A percentile compares a stretch with the other conserved stretches of the same genome.
Conservation (phyloP, 2,329 filamentous ascomycete species). For the Trichoderma sp. region DNA sequence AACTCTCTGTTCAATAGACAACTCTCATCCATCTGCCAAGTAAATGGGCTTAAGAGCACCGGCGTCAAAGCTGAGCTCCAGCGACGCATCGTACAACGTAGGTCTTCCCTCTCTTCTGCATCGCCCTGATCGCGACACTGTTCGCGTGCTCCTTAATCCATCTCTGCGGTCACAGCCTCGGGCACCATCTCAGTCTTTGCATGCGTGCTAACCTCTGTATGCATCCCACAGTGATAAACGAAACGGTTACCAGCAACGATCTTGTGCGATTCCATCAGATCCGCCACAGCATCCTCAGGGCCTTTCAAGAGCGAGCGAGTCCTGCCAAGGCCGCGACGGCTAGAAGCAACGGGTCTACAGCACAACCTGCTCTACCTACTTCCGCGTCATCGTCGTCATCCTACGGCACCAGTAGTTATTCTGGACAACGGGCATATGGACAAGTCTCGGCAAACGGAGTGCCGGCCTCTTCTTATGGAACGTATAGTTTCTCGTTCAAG, state of each 20-base stretch:
- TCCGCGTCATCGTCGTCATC: slow-evolving; percentile 15
- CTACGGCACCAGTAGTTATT: slow-evolving; percentile 9
- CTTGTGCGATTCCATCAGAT: slow-evolving; percentile 43
- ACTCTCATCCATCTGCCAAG: slow-evolving; percentile 72
- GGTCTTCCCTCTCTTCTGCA: slow-evolving; percentile 38
- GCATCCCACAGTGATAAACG: slow-evolving; percentile 39
- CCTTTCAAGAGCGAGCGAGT: slow-evolving; percentile 30
- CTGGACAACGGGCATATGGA: neutral
- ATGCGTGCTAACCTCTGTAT: slow-evolving; percentile 2
- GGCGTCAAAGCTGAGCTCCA: slow-evolving; percentile 86
- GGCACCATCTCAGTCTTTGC: too few relatives aligned
- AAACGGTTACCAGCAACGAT: slow-evolving; percentile 38
- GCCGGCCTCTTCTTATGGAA: slow-evolving; percentile 19
- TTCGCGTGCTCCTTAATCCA: neutral
- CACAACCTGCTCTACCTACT: slow-evolving; percentile 17
- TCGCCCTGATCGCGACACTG: neutral
- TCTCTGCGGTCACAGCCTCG: neutral
- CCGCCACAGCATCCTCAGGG: slow-evolving; percentile 41
- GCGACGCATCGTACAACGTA: slow-evolving; percentile 73
- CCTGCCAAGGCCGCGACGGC: slow-evolving; percentile 25
- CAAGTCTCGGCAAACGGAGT: neutral
- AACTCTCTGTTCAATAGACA: slow-evolving; percentile 55
- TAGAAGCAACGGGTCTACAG: slow-evolving; percentile 14
- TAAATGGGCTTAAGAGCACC: slow-evolving; percentile 71
- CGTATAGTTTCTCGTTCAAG: slow-evolving; percentile 47